Base-by-base conservation (phyloP, 768 basidiomycete genomes). In the Tubosaeta sp. region DNA sequence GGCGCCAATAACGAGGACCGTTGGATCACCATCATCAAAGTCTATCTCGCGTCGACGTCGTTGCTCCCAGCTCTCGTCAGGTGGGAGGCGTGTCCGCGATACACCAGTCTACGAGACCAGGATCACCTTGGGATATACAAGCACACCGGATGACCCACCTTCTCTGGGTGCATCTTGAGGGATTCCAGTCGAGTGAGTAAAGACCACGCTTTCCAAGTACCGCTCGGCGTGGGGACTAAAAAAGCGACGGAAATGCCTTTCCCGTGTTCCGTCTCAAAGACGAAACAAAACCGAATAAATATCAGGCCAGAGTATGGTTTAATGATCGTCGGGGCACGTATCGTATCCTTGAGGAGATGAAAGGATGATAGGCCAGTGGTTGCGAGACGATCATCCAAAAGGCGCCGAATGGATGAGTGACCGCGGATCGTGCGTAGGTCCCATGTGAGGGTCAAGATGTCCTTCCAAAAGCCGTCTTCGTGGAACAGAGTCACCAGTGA, bases 1-100 rank as follows among this genome's bases (percentile, higher is more conserved):
- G 3, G 75, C 83, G 8, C 84, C 83, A 18, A 85, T 71, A 38
- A 87, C 65, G 35, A 87, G 68, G 9, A 87, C 87, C 1, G 73
- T 72, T 0, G 83, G 84, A 30, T 76, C 71, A 11, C 54, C 57
- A 18, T 73, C 74, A 29, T 67, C 69, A 56, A 82, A 82, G 24
- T 73, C 69, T 8, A 60, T 47, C 53, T 78, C 73, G 10, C 61
- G 62, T 41, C 60, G 64, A 30, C 81, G 72, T 21, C 69, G 64
- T 21, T 71, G 69, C 46, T 72, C 70, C 84, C 84, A 85, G 48
- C 70, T 67, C 4, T 76, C 78, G 49, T 77, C 76, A 45, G 73
- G 69, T 1, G 76, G 67, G 29, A 68, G 52, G 3, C 53, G 58
- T 51, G 74, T 62, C 42, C 84, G 72, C 27, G 75, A 55, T 2